Evolutionary conservation across 768 basidiomycete species (phyloP).

Genomic region (Cubamyces lactineus): DNA sequence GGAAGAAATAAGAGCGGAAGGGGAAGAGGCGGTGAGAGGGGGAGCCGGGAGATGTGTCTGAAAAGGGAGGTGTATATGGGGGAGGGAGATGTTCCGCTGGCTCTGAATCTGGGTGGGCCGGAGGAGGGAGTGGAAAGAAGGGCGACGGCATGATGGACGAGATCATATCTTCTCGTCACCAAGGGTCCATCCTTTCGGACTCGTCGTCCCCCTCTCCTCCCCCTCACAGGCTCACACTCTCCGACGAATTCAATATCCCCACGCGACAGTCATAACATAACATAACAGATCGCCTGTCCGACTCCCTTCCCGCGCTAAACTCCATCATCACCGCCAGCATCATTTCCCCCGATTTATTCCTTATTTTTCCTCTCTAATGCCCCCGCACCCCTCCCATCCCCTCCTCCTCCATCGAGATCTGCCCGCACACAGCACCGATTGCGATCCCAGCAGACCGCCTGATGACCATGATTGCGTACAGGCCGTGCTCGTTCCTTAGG

Average conservation of each 20-base stretch:
- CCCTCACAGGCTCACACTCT: constrained; percentile 11
- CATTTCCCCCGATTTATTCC: constrained; percentile 15
- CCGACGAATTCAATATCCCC: constrained; percentile 25
- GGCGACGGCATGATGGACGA: constrained; percentile 31
- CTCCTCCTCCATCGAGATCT: constrained; percentile 11
- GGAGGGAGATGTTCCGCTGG: constrained; percentile 2
- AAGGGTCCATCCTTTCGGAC: constrained; percentile 28
- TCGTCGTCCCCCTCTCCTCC: neutral
- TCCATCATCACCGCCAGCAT: constrained; percentile 14
- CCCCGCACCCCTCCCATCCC: neutral
- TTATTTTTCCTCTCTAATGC: neutral
- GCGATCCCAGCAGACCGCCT: constrained; percentile 2
- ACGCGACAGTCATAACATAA: constrained; percentile 23
- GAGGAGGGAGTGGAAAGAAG: constrained; percentile 29
- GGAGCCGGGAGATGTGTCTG: constrained; percentile 28
- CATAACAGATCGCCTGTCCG: constrained; percentile 16
- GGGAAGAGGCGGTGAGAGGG: constrained; percentile 26
- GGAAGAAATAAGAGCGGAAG: constrained; percentile 18
- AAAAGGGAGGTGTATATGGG: constrained; percentile 27
- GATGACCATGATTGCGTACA: neutral
- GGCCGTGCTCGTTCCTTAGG: neutral
- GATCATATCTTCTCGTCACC: constrained; percentile 32
- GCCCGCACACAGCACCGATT: constrained; percentile 9
- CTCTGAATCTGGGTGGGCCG: constrained; percentile 8
- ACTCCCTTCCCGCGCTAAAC: constrained; percentile 4